phyloP scores from a whole-genome alignment of 768 basidiomycete species.

The Guyanaporus albipodus region DNA sequence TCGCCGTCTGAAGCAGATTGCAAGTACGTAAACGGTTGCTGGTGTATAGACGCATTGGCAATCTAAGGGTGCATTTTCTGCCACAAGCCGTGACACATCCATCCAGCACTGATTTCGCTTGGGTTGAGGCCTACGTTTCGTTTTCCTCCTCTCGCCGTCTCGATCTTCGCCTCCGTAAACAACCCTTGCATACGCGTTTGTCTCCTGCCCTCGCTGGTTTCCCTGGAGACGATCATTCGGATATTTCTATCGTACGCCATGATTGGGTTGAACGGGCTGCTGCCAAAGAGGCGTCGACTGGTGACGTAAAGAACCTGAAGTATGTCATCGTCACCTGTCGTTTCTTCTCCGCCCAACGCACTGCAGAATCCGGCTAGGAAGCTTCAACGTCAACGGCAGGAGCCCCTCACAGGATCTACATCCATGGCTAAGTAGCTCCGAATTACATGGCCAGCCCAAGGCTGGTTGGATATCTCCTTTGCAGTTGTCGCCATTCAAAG shows the following conservation, averaged over 20 bases:
- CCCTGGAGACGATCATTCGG: constrained; percentile 55
- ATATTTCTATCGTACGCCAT: constrained; percentile 56
- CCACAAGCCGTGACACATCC: constrained; percentile 13
- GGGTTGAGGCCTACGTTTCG: constrained; percentile 16
- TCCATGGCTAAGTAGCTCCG: constrained; percentile 50
- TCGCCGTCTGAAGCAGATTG: constrained; percentile 49
- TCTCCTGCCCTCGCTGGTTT: constrained; percentile 60
- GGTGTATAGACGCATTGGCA: not conserved
- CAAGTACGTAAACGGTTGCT: constrained; percentile 44
- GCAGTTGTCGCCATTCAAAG: constrained; percentile 35
- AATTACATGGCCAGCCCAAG: not conserved
- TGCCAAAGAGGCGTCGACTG: constrained; percentile 26
- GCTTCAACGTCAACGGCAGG: constrained; percentile 84
- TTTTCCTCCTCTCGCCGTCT: constrained; percentile 5
- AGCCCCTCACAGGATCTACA: constrained; percentile 68
- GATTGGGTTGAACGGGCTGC: constrained; percentile 57
- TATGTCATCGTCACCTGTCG: constrained; percentile 1
- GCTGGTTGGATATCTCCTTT: constrained; percentile 34
- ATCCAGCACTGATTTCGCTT: constrained; percentile 12
- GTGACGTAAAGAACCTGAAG: constrained; percentile 25
- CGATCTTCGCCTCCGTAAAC: constrained; percentile 51
- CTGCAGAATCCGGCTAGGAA: constrained; percentile 62
- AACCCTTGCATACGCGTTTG: constrained; percentile 50
- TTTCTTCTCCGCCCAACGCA: not conserved
- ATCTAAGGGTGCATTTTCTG: not conserved